Conservation (phyloP, 1,284 basidiomycete species). For the Entoloma clypeatum region DNA sequence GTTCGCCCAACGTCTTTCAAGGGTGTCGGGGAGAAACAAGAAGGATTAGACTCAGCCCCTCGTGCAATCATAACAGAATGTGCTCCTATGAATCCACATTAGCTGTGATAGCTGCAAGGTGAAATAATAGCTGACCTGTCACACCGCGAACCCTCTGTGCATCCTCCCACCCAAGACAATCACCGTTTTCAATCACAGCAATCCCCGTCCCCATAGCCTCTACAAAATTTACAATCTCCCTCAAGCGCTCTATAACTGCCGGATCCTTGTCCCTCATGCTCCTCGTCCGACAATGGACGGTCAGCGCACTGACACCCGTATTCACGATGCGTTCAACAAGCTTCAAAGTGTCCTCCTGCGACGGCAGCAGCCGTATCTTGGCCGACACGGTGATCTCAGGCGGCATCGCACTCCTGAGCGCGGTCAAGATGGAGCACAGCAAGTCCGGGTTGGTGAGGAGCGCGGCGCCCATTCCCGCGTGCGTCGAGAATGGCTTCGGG, state of each 20-base stretch:
- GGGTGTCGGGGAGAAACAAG: slow-evolving; percentile 75
- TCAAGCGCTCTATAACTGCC: slow-evolving; percentile 77
- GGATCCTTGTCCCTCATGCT: slow-evolving; percentile 86
- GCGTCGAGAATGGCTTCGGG: slow-evolving; percentile 94
- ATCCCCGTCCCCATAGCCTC: slow-evolving; percentile 66
- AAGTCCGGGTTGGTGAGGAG: slow-evolving; percentile 89
- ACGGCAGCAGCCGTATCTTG: slow-evolving; percentile 90
- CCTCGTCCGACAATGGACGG: slow-evolving; percentile 93
- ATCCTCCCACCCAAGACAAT: slow-evolving; percentile 80
- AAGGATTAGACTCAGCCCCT: slow-evolving; percentile 90
- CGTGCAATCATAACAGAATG: slow-evolving; percentile 95
- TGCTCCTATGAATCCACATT: slow-evolving; percentile 52
- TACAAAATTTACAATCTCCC: slow-evolving; percentile 83
- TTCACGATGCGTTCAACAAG: slow-evolving; percentile 84
- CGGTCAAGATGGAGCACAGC: slow-evolving; percentile 81
- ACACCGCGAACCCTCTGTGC: slow-evolving; percentile 69
- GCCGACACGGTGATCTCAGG: slow-evolving; percentile 80
- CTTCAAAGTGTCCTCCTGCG: slow-evolving; percentile 81
- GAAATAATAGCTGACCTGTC: slow-evolving; percentile 52
- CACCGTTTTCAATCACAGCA: slow-evolving; percentile 92
- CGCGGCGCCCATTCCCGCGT: slow-evolving; percentile 95
- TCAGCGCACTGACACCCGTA: slow-evolving; percentile 87
- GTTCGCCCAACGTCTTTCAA: slow-evolving; percentile 67
- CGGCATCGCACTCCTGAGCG: slow-evolving; percentile 71
- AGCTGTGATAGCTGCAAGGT: slow-evolving; percentile 4